Evolutionary conservation across 345 rosid genomes (phyloP), one percentile per base, ranked within the genome.

Genomic region (Passiflora organensis): DNA sequence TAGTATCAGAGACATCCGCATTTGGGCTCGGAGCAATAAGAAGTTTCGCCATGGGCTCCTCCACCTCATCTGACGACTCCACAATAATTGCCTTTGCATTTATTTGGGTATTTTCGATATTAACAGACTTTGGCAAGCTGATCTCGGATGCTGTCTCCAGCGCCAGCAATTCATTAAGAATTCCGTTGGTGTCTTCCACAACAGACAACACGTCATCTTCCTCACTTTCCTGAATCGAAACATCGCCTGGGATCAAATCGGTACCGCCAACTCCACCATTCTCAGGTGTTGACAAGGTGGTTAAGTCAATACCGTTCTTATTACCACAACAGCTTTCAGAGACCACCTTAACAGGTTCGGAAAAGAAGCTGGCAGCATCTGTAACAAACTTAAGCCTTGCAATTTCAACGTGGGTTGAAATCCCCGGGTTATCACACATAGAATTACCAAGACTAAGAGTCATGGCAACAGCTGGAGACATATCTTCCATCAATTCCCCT

Each of bases 61-160:
- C 78, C 59, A 79, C 82, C 61, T 76, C 69, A 60, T 72, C 65
- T 13, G 85, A 68, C 60, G 75, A 82, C 34, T 79, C 83, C 64
- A 84, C 63, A 66, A 86, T 80, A 50, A 84, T 78, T 32, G 93
- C 86, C 52, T 78, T 73, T 11, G 89, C 86, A 52, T 82, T 73
- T 48, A 77, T 73, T 39, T 79, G 66, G 24, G 79, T 73, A 56
- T 57, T 69, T 64, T 82, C 84, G 32, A 75, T 71, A 47, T 74
- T 77, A 51, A 20, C 55, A 13, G 59, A 57, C 52, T 78, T 75
- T 14, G 76, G 80, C 71, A 85, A 72, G 55, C 69, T 78, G 56
- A 82, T 72, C 53, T 73, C 76, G 21, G 86, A 72, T 64, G 63
- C 75, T 37, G 79, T 73, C 60, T 77, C 66, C 73, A 82, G 74